Conservation (phyloP, 2,329 filamentous ascomycete species). For the Fusarium mexicanum region DNA sequence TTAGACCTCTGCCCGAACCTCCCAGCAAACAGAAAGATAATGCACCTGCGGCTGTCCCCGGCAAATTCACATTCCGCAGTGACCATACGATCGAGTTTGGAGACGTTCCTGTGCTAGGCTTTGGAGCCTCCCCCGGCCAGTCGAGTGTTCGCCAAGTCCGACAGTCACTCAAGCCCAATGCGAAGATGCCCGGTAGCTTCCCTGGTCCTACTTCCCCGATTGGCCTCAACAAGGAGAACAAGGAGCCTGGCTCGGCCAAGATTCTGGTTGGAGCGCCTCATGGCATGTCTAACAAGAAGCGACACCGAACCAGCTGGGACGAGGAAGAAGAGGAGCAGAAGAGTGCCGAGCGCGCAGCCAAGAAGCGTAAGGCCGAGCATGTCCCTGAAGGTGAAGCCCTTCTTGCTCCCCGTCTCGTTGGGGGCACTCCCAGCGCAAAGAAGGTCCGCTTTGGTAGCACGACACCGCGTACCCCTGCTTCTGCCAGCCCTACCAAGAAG, state of each 20-base stretch:
- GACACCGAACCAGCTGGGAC: conserved; percentile 65
- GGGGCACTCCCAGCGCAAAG: conserved; percentile 50
- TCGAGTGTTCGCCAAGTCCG: conserved; percentile 69
- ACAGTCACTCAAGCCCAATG: conserved; percentile 56
- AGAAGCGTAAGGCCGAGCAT: conserved; percentile 65
- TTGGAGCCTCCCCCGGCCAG: conserved; percentile 68
- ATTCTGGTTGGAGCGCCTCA: conserved; percentile 63
- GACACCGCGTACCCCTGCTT: conserved; percentile 37
- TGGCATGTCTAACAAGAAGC: conserved; percentile 73
- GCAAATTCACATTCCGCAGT: conserved; percentile 72
- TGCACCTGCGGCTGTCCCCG: conserved; percentile 56
- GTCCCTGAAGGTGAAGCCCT: conserved; percentile 63
- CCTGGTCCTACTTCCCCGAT: conserved; percentile 50
- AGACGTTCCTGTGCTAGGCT: conserved; percentile 58
- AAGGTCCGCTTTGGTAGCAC: conserved; percentile 47
- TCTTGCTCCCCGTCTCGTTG: conserved; percentile 59
- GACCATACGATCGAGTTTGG: conserved; percentile 72
- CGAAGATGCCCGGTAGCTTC: conserved; percentile 66
- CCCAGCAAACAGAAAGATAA: conserved; percentile 39
- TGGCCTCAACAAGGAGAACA: conserved; percentile 66
- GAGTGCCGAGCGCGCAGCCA: conserved; percentile 60
- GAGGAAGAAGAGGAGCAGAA: conserved; percentile 64
- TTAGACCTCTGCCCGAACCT: conserved; percentile 46
- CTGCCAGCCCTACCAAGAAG: conserved; percentile 62
- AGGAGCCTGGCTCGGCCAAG: conserved; percentile 50